phyloP scores from a whole-genome alignment of 148 eudicot species.

The Limonium bicolor region DNA sequence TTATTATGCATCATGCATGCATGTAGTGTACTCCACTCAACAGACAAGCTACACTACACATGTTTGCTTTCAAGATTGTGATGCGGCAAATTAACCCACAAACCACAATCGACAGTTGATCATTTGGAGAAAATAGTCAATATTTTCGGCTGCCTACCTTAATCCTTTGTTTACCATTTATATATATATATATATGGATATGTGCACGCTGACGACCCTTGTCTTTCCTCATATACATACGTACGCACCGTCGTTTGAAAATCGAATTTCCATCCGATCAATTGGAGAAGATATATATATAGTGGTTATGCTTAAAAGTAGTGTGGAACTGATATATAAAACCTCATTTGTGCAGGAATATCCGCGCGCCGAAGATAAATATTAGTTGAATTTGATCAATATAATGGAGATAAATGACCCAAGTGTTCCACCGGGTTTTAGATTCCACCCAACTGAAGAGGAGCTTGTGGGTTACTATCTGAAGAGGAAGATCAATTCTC shows the following conservation, averaged over 20 bases:
- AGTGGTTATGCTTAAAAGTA: too few species aligned
- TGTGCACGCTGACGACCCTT: not conserved
- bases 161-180: not conserved
- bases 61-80: too few species aligned
- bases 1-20: not conserved
- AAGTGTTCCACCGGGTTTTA: constrained; percentile 80
- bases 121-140: constrained; percentile 23
- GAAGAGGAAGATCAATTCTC: constrained; percentile 45
- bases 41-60: constrained; percentile 20
- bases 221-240: not conserved
- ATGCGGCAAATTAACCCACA: too few species aligned
- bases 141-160: constrained; percentile 22
- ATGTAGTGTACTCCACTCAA: constrained; percentile 84
- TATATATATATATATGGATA: constrained; percentile 7
- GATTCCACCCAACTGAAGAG: constrained; percentile 94
- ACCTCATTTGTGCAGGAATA: too few species aligned
- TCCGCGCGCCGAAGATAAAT: too few species aligned
- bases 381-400: not conserved
- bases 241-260: too few species aligned
- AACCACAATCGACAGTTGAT: too few species aligned
- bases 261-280: too few species aligned
- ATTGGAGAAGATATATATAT: not conserved
- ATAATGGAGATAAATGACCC: constrained; percentile 31
- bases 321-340: too few species aligned
- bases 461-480: constrained; percentile 84